These are phyloP conservation scores for Gastrolobium villosum DNA, from an alignment of 306 rosid genomes.

Conservation along the genomic window DNA sequence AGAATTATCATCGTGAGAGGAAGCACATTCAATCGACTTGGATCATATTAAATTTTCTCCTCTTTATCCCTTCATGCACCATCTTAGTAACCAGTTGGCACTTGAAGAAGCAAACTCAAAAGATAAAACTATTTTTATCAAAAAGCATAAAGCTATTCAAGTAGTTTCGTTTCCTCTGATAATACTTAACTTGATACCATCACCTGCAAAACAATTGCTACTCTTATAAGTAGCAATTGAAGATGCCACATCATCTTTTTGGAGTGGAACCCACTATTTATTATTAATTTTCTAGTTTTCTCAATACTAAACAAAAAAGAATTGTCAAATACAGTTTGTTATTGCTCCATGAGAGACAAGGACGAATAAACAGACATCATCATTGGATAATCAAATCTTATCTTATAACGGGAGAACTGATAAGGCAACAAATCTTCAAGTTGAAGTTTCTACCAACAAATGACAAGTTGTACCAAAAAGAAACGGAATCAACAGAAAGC, in stretches of 20 bases:
- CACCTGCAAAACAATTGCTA: background rate
- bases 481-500: conserved; percentile 10
- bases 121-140: background rate
- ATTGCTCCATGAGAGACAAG: background rate
- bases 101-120: background rate
- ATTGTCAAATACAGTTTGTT: background rate
- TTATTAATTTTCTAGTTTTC: background rate
- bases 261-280: background rate
- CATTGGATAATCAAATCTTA: conserved; percentile 6
- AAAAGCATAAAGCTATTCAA: conserved; percentile 18
- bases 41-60: no score
- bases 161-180: conserved; percentile 19
- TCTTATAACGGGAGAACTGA: background rate
- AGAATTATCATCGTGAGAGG: no score
- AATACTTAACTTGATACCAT: conserved; percentile 17
- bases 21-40: no score
- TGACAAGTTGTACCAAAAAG: background rate
- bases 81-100: background rate
- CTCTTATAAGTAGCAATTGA: background rate
- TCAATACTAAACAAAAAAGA: conserved; percentile 16
- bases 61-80: background rate
- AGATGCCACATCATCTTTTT: conserved; percentile 10
- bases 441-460: conserved; percentile 1
- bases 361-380: background rate
- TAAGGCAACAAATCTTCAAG: background rate